Conservation (phyloP, 129 eudicot species). For the Ambrosia artemisiifolia region DNA sequence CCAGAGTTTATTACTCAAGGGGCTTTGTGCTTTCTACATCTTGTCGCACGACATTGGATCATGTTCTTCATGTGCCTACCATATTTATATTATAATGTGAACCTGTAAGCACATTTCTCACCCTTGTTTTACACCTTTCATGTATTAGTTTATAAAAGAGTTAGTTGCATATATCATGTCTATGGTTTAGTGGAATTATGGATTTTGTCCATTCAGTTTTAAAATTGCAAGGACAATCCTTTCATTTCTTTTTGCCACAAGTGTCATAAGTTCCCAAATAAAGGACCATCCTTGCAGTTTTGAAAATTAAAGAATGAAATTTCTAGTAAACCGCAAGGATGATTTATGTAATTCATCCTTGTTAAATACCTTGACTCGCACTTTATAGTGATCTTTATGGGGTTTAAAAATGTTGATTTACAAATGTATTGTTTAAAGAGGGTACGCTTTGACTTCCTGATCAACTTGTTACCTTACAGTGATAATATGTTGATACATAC, state of each 20-base stretch:
- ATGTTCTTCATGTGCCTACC: slow-evolving; percentile 65
- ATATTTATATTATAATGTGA: slow-evolving; percentile 50
- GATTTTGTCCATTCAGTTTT: no score
- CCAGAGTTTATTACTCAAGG: slow-evolving; percentile 64
- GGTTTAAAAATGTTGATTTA: background rate
- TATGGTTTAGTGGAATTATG: no score
- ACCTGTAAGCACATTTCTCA: slow-evolving; percentile 47
- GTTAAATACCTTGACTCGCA: background rate
- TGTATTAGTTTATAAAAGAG: background rate
- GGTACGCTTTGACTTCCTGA: background rate
- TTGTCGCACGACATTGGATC: slow-evolving; percentile 63
- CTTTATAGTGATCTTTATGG: background rate
- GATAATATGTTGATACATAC: slow-evolving; percentile 1
- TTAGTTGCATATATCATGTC: no score
- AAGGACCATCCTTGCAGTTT: no score
- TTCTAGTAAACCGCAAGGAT: no score
- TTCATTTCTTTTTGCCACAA: no score
- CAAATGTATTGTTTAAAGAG: background rate
- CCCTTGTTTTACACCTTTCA: background rate
- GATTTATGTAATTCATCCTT: no score
- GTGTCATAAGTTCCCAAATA: no score
- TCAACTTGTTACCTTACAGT: background rate
- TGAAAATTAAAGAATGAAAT: no score
- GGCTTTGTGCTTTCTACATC: slow-evolving; percentile 61
- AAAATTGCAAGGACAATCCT: no score